These are phyloP conservation scores for Stemphylium beticola DNA, from an alignment of 2,329 filamentous ascomycete species.

Conservation along the genomic window DNA sequence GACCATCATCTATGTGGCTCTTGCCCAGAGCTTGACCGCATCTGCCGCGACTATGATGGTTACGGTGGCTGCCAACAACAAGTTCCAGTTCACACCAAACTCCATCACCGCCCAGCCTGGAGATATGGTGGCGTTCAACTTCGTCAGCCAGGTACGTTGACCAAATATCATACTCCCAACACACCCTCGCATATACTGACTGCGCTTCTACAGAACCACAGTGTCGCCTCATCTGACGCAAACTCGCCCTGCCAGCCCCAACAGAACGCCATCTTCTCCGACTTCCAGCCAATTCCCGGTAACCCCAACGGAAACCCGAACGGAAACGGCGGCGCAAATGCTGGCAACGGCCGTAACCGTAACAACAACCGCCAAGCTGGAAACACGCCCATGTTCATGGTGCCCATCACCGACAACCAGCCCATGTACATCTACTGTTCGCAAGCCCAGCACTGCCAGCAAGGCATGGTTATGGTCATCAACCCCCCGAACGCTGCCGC, in stretches of 20 bases:
- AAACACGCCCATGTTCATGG: conserved; percentile 36
- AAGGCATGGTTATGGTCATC: conserved; percentile 75
- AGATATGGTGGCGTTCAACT: conserved; percentile 38
- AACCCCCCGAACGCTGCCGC: conserved; percentile 55
- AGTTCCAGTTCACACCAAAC: conserved; percentile 39
- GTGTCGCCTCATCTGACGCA: conserved; percentile 33
- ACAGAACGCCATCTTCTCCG: conserved; percentile 35
- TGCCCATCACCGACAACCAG: conserved; percentile 52
- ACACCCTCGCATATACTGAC: background rate
- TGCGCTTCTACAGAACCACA: conserved; percentile 31
- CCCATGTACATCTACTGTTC: conserved; percentile 82
- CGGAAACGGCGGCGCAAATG: background rate
- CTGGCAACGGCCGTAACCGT: conserved; percentile 21
- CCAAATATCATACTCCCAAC: background rate
- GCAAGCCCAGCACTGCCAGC: conserved; percentile 71
- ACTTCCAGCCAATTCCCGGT: conserved; percentile 34
- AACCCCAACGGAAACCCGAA: conserved; percentile 22
- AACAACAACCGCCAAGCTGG: conserved; percentile 25
- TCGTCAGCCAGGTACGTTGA: conserved; percentile 25
- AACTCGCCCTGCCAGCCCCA: conserved; percentile 35
- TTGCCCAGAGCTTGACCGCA: conserved; percentile 32
- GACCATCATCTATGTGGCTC: conserved; percentile 25
- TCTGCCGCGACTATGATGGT: conserved; percentile 40
- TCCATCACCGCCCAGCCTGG: conserved; percentile 34
- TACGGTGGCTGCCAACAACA: conserved; percentile 40